Evolutionary conservation across 2,329 filamentous ascomycete species (phyloP).

Genomic region (Chrysosporium queenslandicum): DNA sequence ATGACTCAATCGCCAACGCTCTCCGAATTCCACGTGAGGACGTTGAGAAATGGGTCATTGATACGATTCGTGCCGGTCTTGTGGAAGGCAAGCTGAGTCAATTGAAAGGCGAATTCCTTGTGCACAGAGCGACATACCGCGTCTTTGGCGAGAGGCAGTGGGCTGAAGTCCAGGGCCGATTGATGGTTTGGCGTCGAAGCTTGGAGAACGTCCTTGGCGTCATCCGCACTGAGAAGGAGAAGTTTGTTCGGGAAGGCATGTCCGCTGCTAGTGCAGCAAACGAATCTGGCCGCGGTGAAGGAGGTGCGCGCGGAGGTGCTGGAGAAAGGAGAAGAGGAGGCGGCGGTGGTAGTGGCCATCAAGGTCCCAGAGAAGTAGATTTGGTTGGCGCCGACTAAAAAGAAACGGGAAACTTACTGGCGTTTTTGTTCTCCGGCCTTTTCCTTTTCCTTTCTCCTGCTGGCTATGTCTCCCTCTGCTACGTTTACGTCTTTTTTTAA

Average conservation of each 20-base stretch:
- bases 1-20: conserved; percentile 70
- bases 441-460: conserved; percentile 14
- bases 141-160: conserved; percentile 98
- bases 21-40: conserved; percentile 74
- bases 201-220: conserved; percentile 68
- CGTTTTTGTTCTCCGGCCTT: conserved; percentile 9
- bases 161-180: conserved; percentile 79
- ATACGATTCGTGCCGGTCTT: conserved; percentile 88
- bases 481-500: conserved; percentile 13
- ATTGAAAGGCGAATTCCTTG: conserved; percentile 82
- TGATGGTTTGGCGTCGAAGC: conserved; percentile 85
- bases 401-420: conserved; percentile 8
- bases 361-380: conserved; percentile 31
- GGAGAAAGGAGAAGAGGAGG: conserved; percentile 28
- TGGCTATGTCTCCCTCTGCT: conserved; percentile 19
- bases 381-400: conserved; percentile 25
- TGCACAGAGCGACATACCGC: conserved; percentile 91
- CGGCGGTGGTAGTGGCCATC: conserved; percentile 22
- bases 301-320: conserved; percentile 22
- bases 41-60: conserved; percentile 97
- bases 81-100: conserved; percentile 96
- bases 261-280: conserved; percentile 52
- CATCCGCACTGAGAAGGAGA: conserved; percentile 69
- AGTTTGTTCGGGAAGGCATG: conserved; percentile 57
- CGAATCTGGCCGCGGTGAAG: conserved; percentile 22